These are phyloP conservation scores for Grosmannia penicillata DNA, from an alignment of 2,329 filamentous ascomycete species.

Conservation along the genomic window DNA sequence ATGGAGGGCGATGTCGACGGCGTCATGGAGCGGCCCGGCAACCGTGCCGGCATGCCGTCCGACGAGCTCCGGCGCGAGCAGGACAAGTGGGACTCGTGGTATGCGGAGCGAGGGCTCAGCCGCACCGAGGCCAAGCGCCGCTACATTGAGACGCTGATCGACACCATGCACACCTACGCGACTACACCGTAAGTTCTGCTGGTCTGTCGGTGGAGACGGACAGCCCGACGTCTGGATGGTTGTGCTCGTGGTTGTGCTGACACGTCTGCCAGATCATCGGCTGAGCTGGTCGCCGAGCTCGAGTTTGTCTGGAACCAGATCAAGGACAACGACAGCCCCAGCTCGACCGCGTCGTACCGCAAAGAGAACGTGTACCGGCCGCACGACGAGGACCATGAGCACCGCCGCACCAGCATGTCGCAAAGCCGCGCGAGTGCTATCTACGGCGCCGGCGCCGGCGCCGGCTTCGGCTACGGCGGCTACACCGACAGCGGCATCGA, in stretches of 20 bases:
- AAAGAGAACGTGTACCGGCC: constrained; percentile 20
- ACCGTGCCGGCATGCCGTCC: constrained; percentile 27
- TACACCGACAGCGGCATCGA: background rate
- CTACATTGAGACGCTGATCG: constrained; percentile 87
- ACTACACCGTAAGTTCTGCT: constrained; percentile 53
- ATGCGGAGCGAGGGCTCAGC: constrained; percentile 66
- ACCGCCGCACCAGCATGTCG: background rate
- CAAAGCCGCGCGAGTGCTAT: background rate
- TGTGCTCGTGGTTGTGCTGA: too few species aligned
- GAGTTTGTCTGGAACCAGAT: constrained; percentile 99
- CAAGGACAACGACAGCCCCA: constrained; percentile 61
- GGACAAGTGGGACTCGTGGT: constrained; percentile 89
- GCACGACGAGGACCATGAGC: background rate
- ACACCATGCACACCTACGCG: constrained; percentile 93
- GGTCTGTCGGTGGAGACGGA: too few species aligned
- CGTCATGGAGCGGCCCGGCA: constrained; percentile 70
- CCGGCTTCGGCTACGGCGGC: background rate
- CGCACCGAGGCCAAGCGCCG: constrained; percentile 86
- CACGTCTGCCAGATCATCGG: constrained; percentile 48
- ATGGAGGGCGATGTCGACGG: constrained; percentile 97
- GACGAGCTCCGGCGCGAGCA: constrained; percentile 44
- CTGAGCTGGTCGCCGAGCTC: constrained; percentile 81
- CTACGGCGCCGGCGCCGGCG: background rate
- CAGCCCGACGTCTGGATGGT: too few species aligned
- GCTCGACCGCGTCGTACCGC: constrained; percentile 41